Evolutionary conservation across 495 filamentous ascomycete genomes (phyloP).

Genomic region (Hypoxylon subgilvum): DNA sequence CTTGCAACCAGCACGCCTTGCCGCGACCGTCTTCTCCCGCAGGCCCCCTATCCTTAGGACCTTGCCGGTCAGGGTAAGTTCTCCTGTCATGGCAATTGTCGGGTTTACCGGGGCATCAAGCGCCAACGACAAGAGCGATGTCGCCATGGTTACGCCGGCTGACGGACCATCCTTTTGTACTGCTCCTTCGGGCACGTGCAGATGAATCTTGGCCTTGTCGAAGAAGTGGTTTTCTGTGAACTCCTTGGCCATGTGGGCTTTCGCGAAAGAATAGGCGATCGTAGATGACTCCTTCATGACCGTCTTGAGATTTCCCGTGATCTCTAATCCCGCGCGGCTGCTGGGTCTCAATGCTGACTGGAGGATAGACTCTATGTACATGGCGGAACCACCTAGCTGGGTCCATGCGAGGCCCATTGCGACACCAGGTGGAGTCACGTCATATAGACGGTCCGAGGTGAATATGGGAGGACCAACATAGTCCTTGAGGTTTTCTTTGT

Average conservation of each 20-base stretch:
- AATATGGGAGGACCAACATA: constrained; percentile 97
- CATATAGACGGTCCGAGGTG: constrained; percentile 94
- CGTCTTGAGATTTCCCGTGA: constrained; percentile 90
- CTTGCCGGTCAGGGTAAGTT: constrained; percentile 96
- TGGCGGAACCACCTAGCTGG: constrained; percentile 92
- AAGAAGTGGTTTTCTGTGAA: constrained; percentile 94
- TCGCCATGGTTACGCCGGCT: constrained; percentile 97
- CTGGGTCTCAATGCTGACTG: constrained; percentile 74
- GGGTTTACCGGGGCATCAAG: constrained; percentile 78
- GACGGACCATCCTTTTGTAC: constrained; percentile 83
- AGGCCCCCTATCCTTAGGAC: constrained; percentile 95
- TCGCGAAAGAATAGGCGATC: constrained; percentile 96
- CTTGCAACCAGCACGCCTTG: constrained; percentile 88
- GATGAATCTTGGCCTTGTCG: constrained; percentile 91
- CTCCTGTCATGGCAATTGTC: constrained; percentile 96
- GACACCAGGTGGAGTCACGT: constrained; percentile 92
- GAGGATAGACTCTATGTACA: constrained; percentile 97
- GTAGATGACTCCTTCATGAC: constrained; percentile 97
- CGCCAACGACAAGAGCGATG: constrained; percentile 82
- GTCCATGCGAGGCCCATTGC: constrained; percentile 99
- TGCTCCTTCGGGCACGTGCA: constrained; percentile 97
- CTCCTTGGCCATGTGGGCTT: constrained; percentile 79
- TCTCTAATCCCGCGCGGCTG: constrained; percentile 79
- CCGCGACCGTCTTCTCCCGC: constrained; percentile 98
- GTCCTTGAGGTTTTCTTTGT: constrained; percentile 90